phyloP scores from a whole-genome alignment of 345 rosid genomes.

The Luvunga scandens region DNA sequence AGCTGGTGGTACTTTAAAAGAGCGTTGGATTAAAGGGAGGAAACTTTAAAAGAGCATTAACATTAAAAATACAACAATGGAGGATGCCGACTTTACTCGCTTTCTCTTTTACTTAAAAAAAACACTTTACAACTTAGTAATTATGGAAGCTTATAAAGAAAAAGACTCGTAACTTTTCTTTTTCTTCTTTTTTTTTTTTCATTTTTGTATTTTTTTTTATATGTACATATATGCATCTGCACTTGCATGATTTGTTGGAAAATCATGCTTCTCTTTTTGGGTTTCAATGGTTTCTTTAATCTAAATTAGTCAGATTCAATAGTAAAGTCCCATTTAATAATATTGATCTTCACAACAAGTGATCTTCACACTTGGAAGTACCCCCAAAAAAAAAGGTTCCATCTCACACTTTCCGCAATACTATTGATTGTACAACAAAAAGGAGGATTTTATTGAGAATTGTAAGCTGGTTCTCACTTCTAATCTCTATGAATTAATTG shows the following conservation, averaged over 20 bases:
- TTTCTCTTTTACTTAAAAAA: not conserved
- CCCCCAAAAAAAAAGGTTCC: no score
- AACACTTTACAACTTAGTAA: slow-evolving; percentile 25
- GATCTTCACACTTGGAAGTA: not conserved
- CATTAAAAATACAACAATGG: slow-evolving; percentile 1
- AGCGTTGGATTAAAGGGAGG: slow-evolving; percentile 32
- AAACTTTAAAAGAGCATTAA: slow-evolving; percentile 18
- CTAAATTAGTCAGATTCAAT: not conserved
- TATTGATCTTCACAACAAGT: no score
- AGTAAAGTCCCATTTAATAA: not conserved
- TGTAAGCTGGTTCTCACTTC: slow-evolving; percentile 17
- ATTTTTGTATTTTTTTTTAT: not conserved
- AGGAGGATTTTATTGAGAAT: not conserved
- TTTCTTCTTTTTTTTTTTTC: not conserved
- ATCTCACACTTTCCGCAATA: not conserved
- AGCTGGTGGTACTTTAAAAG: slow-evolving; percentile 27
- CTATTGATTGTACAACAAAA: not conserved
- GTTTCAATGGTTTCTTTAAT: slow-evolving; percentile 5
- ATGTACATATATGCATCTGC: slow-evolving; percentile 4
- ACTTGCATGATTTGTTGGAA: slow-evolving; percentile 15
- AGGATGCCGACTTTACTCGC: slow-evolving; percentile 9
- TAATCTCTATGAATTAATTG: not conserved
- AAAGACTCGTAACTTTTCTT: not conserved
- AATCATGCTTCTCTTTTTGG: not conserved
- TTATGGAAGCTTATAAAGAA: slow-evolving; percentile 20